These are phyloP conservation scores for Jaltomata sinuosa DNA, from an alignment of 257 asterid species.

Conservation along the genomic window DNA sequence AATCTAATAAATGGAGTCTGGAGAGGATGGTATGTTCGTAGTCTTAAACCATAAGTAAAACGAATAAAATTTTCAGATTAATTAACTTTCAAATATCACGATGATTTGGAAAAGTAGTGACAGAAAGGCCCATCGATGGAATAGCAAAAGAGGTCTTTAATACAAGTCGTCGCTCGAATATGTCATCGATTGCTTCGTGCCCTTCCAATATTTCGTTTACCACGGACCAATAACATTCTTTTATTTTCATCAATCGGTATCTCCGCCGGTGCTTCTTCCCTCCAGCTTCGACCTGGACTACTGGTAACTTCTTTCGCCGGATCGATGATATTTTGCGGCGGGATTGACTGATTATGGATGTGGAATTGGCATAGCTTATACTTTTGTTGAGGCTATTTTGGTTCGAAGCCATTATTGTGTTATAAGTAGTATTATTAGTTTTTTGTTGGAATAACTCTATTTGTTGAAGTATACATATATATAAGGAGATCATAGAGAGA, in stretches of 20 bases:
- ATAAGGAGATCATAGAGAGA: background rate
- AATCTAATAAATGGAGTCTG: background rate
- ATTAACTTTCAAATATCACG: background rate
- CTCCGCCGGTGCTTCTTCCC: constrained; percentile 41
- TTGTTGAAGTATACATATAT: background rate
- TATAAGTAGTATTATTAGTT: too few relatives aligned
- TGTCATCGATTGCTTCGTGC: constrained; percentile 24
- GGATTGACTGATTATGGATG: background rate
- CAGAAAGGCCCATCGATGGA: constrained; percentile 58
- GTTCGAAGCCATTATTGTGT: constrained; percentile 34
- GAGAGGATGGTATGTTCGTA: background rate
- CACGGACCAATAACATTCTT: constrained; percentile 23
- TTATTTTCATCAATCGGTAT: constrained; percentile 32
- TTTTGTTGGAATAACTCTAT: too few relatives aligned
- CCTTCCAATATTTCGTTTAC: constrained; percentile 39
- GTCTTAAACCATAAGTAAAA: too few relatives aligned
- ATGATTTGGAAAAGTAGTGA: constrained; percentile 10
- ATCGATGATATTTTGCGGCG: constrained; percentile 28
- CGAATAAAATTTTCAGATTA: too few relatives aligned
- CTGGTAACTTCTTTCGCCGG: constrained; percentile 31
- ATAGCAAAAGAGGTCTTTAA: constrained; percentile 57
- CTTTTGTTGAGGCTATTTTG: constrained; percentile 1
- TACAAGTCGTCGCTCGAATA: constrained; percentile 42
- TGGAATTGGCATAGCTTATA: background rate
- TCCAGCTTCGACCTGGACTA: constrained; percentile 36